Evolutionary conservation across 371 early-diverging fungal species (phyloP).

Genomic region (Dinochytrium kinnereticum): DNA sequence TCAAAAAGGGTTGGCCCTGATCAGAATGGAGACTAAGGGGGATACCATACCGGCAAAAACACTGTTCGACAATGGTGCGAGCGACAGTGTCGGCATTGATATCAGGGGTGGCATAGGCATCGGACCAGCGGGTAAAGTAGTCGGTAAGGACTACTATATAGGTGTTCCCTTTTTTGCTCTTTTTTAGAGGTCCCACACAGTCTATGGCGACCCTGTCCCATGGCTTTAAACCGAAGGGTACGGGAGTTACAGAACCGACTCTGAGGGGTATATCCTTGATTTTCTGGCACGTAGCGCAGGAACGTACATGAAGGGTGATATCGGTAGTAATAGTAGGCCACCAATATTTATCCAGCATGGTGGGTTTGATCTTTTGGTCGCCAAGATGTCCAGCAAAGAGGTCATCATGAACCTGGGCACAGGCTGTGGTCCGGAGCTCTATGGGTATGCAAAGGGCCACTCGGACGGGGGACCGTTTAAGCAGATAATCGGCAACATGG

Average conservation of each 20-base stretch:
- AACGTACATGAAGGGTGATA: neutral
- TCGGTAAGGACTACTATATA: conserved; percentile 20
- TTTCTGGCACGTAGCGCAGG: conserved; percentile 15
- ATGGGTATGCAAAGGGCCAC: conserved; percentile 22
- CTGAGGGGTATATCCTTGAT: neutral
- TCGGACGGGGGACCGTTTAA: conserved; percentile 1
- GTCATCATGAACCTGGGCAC: conserved; percentile 22
- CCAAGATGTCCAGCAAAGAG: conserved; percentile 22
- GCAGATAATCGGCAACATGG: neutral
- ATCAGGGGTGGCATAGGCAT: conserved; percentile 20
- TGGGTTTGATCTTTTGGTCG: neutral
- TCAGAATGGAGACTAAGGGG: conserved; percentile 25
- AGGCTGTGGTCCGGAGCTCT: neutral
- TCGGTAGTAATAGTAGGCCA: conserved; percentile 19
- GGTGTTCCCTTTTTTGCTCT: neutral
- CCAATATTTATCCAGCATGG: conserved; percentile 22
- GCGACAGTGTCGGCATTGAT: conserved; percentile 15
- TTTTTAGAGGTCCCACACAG: conserved; percentile 14
- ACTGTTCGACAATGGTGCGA: conserved; percentile 17
- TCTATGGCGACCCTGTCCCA: conserved; percentile 19
- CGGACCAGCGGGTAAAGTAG: conserved; percentile 22
- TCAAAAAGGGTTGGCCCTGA: conserved; percentile 13
- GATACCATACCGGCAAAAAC: conserved; percentile 18
- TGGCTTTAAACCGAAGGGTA: conserved; percentile 18
- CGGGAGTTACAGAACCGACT: conserved; percentile 13